Percentiles rank a stretch among this genome's conserved stretches.
Evolutionary conservation across 2,329 filamentous ascomycete species (phyloP).

Genomic region (Shiraia sp.): DNA sequence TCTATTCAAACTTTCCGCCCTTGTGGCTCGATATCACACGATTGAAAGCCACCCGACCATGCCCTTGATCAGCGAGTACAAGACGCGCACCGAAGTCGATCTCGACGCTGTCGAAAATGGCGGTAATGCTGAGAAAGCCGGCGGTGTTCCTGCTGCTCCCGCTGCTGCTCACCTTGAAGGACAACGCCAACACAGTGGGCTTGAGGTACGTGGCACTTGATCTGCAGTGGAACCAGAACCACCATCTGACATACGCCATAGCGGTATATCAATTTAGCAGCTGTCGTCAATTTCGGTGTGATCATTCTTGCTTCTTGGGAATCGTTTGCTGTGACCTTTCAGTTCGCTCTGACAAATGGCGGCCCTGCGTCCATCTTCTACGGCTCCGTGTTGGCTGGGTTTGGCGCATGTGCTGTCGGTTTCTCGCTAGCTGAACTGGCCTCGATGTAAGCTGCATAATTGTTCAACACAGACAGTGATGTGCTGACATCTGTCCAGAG

Average conservation of each 20-base stretch:
- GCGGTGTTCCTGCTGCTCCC: slow-evolving; percentile 1
- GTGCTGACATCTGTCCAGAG: slow-evolving; percentile 13
- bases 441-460: slow-evolving; percentile 27
- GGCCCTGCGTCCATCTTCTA: slow-evolving; percentile 36
- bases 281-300: slow-evolving; percentile 28
- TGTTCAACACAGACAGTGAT: background rate
- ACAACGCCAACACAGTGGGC: slow-evolving; percentile 4
- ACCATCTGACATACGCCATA: slow-evolving; percentile 1
- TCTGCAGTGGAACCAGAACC: background rate
- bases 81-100: slow-evolving; percentile 6
- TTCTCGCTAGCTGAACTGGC: slow-evolving; percentile 38
- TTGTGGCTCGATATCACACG: background rate
- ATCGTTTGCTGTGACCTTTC: slow-evolving; percentile 30
- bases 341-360: slow-evolving; percentile 33
- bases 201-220: slow-evolving; percentile 13
- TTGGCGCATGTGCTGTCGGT: slow-evolving; percentile 33
- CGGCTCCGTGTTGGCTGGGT: slow-evolving; percentile 29
- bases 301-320: slow-evolving; percentile 32
- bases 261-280: slow-evolving; percentile 33
- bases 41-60: slow-evolving; percentile 8
- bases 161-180: background rate
- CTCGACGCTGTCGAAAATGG: slow-evolving; percentile 17
- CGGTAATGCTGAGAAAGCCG: slow-evolving; percentile 9
- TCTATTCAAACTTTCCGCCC: background rate
- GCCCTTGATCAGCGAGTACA: slow-evolving; percentile 14